Evolutionary conservation across 2,329 filamentous ascomycete genomes (phyloP).

Genomic region (Aulographum hederae): DNA sequence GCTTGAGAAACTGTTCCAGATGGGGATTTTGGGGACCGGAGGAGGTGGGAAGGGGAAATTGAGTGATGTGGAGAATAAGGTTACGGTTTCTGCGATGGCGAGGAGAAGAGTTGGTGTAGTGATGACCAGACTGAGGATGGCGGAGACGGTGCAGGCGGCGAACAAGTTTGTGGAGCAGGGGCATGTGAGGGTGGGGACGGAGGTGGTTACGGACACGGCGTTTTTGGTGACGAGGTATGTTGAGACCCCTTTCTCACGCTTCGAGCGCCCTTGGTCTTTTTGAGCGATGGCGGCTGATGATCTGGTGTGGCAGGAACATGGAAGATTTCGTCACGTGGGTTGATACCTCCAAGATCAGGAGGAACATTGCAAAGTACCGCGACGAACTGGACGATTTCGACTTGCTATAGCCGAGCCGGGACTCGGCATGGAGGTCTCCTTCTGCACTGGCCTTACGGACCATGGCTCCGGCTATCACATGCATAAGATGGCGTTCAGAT

Average conservation of each 20-base stretch:
- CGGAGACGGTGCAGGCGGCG: slow-evolving; percentile 64
- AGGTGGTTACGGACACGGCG: slow-evolving; percentile 76
- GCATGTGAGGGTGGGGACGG: slow-evolving; percentile 78
- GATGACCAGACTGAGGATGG: slow-evolving; percentile 83
- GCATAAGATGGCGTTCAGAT: too few relatives aligned
- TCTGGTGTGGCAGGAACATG: slow-evolving; percentile 42
- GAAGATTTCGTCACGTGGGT: slow-evolving; percentile 97
- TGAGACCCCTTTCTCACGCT: not conserved
- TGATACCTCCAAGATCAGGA: slow-evolving; percentile 91
- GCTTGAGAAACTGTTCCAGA: slow-evolving; percentile 80
- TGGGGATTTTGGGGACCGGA: slow-evolving; percentile 64
- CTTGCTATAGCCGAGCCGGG: too few relatives aligned
- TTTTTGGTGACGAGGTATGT: slow-evolving; percentile 56
- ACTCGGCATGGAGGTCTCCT: too few relatives aligned
- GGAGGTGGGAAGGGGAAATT: slow-evolving; percentile 44
- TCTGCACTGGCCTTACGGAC: too few relatives aligned
- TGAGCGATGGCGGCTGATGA: not conserved
- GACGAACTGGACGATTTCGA: slow-evolving; percentile 96
- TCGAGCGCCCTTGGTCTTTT: not conserved
- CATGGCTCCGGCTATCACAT: too few relatives aligned
- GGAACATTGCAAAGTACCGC: slow-evolving; percentile 84
- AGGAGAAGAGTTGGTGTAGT: slow-evolving; percentile 70
- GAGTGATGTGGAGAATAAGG: slow-evolving; percentile 60
- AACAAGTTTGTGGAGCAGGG: slow-evolving; percentile 86
- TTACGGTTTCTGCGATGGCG: slow-evolving; percentile 80